phyloP scores from a whole-genome alignment of 495 filamentous ascomycete species.

The Elasticomyces elasticus region DNA sequence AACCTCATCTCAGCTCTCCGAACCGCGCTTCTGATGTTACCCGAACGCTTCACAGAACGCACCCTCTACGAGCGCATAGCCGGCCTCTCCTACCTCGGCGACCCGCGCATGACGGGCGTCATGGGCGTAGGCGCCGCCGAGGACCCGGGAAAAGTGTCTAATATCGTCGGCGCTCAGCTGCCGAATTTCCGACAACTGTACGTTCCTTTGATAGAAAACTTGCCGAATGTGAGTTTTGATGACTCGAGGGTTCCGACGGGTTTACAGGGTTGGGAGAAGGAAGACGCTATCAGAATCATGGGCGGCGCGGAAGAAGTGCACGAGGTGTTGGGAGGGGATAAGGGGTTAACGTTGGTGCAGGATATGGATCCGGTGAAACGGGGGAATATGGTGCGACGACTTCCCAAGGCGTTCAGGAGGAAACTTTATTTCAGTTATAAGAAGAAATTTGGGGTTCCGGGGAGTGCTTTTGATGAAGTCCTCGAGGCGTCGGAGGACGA shows the following conservation, averaged over 20 bases:
- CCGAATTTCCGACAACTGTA: slow-evolving; percentile 85
- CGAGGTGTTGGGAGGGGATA: slow-evolving; percentile 40
- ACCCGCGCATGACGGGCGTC: slow-evolving; percentile 80
- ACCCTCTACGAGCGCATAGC: slow-evolving; percentile 83
- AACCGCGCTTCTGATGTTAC: slow-evolving; percentile 77
- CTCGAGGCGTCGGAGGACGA: slow-evolving; percentile 62
- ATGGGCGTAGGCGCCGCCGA: slow-evolving; percentile 45
- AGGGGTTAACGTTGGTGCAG: slow-evolving; percentile 56
- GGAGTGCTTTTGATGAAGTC: slow-evolving; percentile 75
- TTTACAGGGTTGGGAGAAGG: slow-evolving; percentile 26
- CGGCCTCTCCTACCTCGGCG: slow-evolving; percentile 84
- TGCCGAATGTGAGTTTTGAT: slow-evolving; percentile 77
- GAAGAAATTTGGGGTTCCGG: slow-evolving; percentile 75
- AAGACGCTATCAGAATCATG: slow-evolving; percentile 28
- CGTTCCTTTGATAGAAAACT: slow-evolving; percentile 71
- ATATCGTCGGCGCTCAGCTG: slow-evolving; percentile 88
- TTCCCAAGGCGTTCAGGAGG: slow-evolving; percentile 78
- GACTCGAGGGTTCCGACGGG: slow-evolving; percentile 49
- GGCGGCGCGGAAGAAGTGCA: slow-evolving; percentile 47
- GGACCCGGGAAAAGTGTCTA: slow-evolving; percentile 82
- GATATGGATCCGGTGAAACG: slow-evolving; percentile 85
- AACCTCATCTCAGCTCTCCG: slow-evolving; percentile 87
- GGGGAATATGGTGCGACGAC: slow-evolving; percentile 88
- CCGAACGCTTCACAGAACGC: slow-evolving; percentile 72
- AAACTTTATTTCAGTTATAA: slow-evolving; percentile 93